These are phyloP conservation scores for Penicillium verrucosum DNA, from an alignment of 2,329 filamentous ascomycete species.

Conservation along the genomic window DNA sequence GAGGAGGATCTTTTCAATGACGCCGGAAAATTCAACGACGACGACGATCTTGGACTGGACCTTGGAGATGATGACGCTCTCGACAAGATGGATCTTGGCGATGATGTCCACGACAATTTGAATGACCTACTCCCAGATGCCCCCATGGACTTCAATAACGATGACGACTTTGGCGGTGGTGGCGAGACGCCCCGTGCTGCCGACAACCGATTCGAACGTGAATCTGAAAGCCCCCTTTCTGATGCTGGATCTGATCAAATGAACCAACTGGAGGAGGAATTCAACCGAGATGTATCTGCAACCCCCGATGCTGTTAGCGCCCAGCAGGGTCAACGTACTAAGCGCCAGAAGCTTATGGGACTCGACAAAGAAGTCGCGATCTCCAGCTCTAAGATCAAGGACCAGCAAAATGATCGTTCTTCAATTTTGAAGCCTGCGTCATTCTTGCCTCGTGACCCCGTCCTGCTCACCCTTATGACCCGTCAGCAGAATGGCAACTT, in stretches of 20 bases:
- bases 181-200: conserved; percentile 50
- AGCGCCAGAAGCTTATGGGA: conserved; percentile 76
- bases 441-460: conserved; percentile 82
- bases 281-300: conserved; percentile 17
- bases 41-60: conserved; percentile 51
- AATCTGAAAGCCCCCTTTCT: conserved; percentile 67
- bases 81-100: conserved; percentile 35
- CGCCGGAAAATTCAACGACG: conserved; percentile 62
- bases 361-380: conserved; percentile 80
- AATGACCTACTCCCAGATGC: conserved; percentile 58
- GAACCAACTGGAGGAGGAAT: conserved; percentile 51
- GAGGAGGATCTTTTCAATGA: conserved; percentile 55
- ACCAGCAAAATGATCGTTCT: conserved; percentile 79
- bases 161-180: conserved; percentile 58
- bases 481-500: conserved; percentile 91
- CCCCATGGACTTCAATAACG: conserved; percentile 48
- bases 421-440: conserved; percentile 79
- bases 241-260: conserved; percentile 65
- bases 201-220: conserved; percentile 53
- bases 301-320: conserved; percentile 52
- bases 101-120: conserved; percentile 51
- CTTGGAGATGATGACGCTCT: conserved; percentile 47
- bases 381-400: conserved; percentile 72
- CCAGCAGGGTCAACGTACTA: conserved; percentile 68
- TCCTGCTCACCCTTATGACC: conserved; percentile 81